A percentile compares a stretch with the other conserved stretches of the same genome.
Conservation (phyloP, 768 basidiomycete species). For the Suillus luteus region DNA sequence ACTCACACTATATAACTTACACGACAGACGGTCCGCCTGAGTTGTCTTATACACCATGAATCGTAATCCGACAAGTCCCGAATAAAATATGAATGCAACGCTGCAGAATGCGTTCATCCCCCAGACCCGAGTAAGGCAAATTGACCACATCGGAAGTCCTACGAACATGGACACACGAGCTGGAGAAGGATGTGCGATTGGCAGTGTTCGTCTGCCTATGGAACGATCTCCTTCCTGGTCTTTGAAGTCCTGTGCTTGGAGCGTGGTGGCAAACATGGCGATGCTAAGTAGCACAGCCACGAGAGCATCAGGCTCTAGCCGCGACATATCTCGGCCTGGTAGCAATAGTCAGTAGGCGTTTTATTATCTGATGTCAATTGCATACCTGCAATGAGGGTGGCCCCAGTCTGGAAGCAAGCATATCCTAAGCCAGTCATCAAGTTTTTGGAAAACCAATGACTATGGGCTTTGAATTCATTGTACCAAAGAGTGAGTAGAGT, state of each 20-base stretch:
- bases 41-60: conserved; percentile 26
- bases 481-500: conserved; percentile 29
- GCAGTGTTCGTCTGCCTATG: conserved; percentile 43
- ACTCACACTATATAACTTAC: conserved; percentile 35
- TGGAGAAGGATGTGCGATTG: conserved; percentile 42
- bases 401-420: conserved; percentile 40
- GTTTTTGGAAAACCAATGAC: conserved; percentile 38
- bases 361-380: conserved; percentile 3
- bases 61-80: conserved; percentile 26
- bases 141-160: conserved; percentile 32
- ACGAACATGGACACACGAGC: conserved; percentile 30
- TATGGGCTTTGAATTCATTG: conserved; percentile 28
- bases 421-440: conserved; percentile 39
- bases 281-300: conserved; percentile 34
- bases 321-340: conserved; percentile 27
- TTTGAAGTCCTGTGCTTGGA: conserved; percentile 38
- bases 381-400: conserved; percentile 39
- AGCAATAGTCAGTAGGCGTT: conserved; percentile 11
- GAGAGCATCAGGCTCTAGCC: conserved; percentile 27
- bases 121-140: conserved; percentile 30
- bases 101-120: conserved; percentile 30
- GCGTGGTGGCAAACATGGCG: conserved; percentile 38
- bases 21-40: conserved; percentile 30
- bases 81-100: conserved; percentile 28
- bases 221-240: conserved; percentile 45